Evolutionary conservation across 2,329 filamentous ascomycete genomes (phyloP), one percentile per base, ranked within the genome.

Genomic region (Aspergillus sp.): DNA sequence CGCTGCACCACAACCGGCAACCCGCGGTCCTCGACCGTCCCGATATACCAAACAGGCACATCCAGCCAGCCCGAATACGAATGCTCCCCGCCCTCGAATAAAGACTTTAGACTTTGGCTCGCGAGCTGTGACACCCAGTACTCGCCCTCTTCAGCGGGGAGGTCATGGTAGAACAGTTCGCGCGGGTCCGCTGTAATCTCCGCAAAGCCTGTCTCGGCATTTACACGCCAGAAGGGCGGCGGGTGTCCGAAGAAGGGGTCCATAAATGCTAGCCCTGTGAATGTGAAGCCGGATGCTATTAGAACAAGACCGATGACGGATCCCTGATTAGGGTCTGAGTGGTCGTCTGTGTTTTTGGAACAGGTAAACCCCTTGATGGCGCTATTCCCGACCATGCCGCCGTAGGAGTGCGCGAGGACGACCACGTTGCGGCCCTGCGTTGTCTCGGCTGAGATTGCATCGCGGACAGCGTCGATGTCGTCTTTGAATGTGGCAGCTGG

Each of bases 121-220:
- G 64, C 70, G 5, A 83, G 76, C 56, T 76, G 72, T 0, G 64
- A 65, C 1, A 74, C 72, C 77, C 80, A 81, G 41, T 68, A 68
- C 3, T 75, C 67, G 0, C 68, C 77, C 51, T 83, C 80, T 1
- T 77, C 73, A 0, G 59, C 64, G 0, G 79, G 71, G 0, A 83
- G 57, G 64, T 84, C 81, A 58, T 83, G 79, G 56, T 83, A 84
- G 56, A 83, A 79, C 2, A 82, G 59, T 5, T 80, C 68, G 2
- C 6, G 72, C 61, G 0, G 77, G n/a, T 12, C 22, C 22, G 7
- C 64, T 15, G 71, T 65, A 4, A 83, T 53, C 1, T 74, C 73
- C 1, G 76, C 76, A 42, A 72, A 76, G 4, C 80, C 80, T 0
- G 71, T 79, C 18, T 71, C 69, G 1, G 59, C 62, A 48, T 81